Conservation (phyloP, 352 stramenopile species). For the Phytophthora litchii region DNA sequence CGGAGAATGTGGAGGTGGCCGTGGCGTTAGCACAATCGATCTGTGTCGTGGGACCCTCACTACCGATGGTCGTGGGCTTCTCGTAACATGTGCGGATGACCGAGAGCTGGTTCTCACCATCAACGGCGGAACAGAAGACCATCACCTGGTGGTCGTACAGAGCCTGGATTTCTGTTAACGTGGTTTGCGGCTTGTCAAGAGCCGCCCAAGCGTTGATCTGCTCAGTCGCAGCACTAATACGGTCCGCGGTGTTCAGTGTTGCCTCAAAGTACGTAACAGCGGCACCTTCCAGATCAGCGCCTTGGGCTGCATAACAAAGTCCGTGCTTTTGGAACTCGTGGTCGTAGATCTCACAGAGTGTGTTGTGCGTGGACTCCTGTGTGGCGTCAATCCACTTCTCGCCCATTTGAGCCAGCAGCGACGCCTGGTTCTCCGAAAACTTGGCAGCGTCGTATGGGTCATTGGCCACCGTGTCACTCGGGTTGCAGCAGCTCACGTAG, state of each 20-base stretch:
- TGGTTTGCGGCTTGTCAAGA: constrained; percentile 34
- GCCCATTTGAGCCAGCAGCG: constrained; percentile 60
- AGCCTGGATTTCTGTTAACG: constrained; percentile 43
- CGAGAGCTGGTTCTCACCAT: constrained; percentile 67
- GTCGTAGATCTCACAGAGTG: constrained; percentile 83
- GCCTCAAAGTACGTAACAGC: constrained; percentile 72
- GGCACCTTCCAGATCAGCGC: constrained; percentile 50
- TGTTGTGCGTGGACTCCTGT: constrained; percentile 52
- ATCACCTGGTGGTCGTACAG: constrained; percentile 70
- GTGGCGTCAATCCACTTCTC: constrained; percentile 74
- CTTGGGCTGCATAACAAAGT: constrained; percentile 70
- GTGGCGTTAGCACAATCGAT: constrained; percentile 57
- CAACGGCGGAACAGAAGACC: constrained; percentile 64
- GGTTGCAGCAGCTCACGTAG: constrained; percentile 77
- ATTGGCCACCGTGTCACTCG: constrained; percentile 58
- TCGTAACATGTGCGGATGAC: constrained; percentile 74
- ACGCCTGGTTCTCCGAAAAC: constrained; percentile 52
- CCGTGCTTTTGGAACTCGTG: constrained; percentile 89
- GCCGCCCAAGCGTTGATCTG: constrained; percentile 69
- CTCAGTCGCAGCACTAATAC: constrained; percentile 39
- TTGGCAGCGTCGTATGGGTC: constrained; percentile 55
- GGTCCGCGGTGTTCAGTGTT: constrained; percentile 55
- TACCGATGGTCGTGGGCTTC: constrained; percentile 38
- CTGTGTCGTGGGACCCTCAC: constrained; percentile 45
- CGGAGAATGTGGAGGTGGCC: constrained; percentile 54